Conservation (phyloP, 257 asterid species). For the Capsicum pubescens region DNA sequence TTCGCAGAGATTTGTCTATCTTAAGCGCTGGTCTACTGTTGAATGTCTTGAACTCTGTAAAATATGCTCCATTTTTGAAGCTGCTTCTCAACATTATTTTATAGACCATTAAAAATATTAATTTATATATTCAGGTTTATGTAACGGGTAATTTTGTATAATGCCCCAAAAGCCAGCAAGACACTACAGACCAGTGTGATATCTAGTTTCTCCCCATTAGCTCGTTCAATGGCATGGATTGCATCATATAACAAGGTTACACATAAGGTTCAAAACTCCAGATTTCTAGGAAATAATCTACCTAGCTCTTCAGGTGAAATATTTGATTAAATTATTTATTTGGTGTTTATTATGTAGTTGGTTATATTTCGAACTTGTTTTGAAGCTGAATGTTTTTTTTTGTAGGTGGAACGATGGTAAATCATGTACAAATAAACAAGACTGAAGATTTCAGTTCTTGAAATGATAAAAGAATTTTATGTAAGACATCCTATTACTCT, state of each 20-base stretch:
- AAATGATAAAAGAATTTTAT: slow-evolving; percentile 68
- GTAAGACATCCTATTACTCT: slow-evolving; percentile 38
- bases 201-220: slow-evolving; percentile 71
- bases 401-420: slow-evolving; percentile 45
- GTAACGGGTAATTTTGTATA: slow-evolving; percentile 20
- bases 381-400: slow-evolving; percentile 27
- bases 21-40: neutral
- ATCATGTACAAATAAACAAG: slow-evolving; percentile 33
- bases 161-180: slow-evolving; percentile 64
- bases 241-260: slow-evolving; percentile 46
- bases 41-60: neutral
- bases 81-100: neutral
- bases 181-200: slow-evolving; percentile 35
- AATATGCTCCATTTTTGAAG: neutral
- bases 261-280: slow-evolving; percentile 36
- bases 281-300: slow-evolving; percentile 33
- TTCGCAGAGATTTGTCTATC: too few relatives aligned
- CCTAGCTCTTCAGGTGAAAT: slow-evolving; percentile 50
- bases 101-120: neutral
- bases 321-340: slow-evolving; percentile 28
- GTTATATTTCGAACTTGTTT: neutral
- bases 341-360: neutral
- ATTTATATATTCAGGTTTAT: slow-evolving; percentile 19
- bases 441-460: slow-evolving; percentile 52
- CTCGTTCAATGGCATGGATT: slow-evolving; percentile 60